Conservation (phyloP, 192 early-diverging fungal genomes). For the Bifiguratus adelaidae region DNA sequence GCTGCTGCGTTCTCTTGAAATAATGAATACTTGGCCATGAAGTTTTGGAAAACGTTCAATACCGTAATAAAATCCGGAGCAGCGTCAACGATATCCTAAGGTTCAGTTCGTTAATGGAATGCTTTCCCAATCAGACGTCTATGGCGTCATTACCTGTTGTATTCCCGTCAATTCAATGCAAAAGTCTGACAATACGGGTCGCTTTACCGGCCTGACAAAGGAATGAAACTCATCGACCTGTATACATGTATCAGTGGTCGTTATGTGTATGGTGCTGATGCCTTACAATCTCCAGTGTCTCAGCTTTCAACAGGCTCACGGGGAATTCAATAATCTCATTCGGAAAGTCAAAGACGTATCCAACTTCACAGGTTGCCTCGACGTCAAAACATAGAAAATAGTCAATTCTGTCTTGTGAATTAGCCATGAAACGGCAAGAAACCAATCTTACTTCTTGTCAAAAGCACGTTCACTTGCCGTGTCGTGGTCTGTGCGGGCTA, state of each 20-base stretch:
- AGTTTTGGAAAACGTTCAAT: conserved; percentile 32
- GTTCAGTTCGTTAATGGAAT: too few relatives aligned
- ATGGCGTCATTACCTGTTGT: conserved; percentile 42
- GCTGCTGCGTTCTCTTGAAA: conserved; percentile 23
- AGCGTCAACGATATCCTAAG: conserved; percentile 31
- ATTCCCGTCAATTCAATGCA: conserved; percentile 77
- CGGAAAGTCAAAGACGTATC: conserved; percentile 38
- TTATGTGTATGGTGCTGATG: too few relatives aligned
- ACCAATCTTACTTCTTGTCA: background rate
- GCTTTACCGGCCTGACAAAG: conserved; percentile 55
- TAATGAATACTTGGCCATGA: conserved; percentile 27
- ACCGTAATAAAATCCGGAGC: conserved; percentile 37
- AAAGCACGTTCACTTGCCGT: background rate
- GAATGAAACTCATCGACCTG: conserved; percentile 63
- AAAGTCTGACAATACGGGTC: conserved; percentile 62
- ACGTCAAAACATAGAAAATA: conserved; percentile 72
- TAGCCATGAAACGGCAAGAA: background rate
- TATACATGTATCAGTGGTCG: too few relatives aligned
- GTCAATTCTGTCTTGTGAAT: conserved; percentile 23
- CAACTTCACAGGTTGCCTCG: conserved; percentile 68
- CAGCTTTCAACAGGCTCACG: conserved; percentile 53
- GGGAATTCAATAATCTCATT: conserved; percentile 90
- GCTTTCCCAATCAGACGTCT: background rate
- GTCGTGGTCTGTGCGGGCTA: background rate
- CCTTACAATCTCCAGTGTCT: conserved; percentile 46